Base-by-base conservation (phyloP, 2,329 filamentous ascomycete genomes). In the Rutstroemia sp. region DNA sequence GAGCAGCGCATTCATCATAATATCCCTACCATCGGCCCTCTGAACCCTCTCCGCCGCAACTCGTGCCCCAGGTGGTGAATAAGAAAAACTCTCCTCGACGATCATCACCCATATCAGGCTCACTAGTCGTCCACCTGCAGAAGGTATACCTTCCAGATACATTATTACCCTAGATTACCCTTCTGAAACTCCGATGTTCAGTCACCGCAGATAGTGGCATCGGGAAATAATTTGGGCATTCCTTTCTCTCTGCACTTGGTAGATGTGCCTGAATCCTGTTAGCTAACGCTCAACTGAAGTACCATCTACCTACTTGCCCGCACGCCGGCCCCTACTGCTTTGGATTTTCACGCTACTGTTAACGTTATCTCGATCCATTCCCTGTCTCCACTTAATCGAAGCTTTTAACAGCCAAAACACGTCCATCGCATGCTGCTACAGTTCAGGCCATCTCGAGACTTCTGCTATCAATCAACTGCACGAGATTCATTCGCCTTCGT, bases 201-300 rank as follows among this genome's bases (percentile, higher is more conserved):
- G 5, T 12, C 45, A 44, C 42, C 5, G 52, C 38, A 42, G 45
- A 54, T 54, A 30, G 19, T 41, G 52, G 37, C n/a, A 44, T 30
- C 52, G 23, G 27, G 38, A 47, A 41, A 54, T 42, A 30, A 39
- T 41, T 14, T 27, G 48, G 21, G 23, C 23, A 23, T 23, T 23
- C 23, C 38, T 14, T 18, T 27, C 12, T 47, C 23, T 21, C 18
- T 12, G 14, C 18, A 39, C 49, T 18, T 34, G 21, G 10, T 34
- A 50, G 37, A n/a, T 23, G 19, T 39, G 37, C 46, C 9, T 49
- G 37, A 50, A 42, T 50, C 27, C 23, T 5, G 3, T 54, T 54
- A 25, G 52, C 52, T 54, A 50, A 50, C 37, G 12, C 34, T 18
- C 23, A 54, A 49, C 45, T 42, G 23, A 54, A 54, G 52, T 49